Evolutionary conservation across 345 rosid genomes (phyloP).

Genomic region (Euphorbia peplus): DNA sequence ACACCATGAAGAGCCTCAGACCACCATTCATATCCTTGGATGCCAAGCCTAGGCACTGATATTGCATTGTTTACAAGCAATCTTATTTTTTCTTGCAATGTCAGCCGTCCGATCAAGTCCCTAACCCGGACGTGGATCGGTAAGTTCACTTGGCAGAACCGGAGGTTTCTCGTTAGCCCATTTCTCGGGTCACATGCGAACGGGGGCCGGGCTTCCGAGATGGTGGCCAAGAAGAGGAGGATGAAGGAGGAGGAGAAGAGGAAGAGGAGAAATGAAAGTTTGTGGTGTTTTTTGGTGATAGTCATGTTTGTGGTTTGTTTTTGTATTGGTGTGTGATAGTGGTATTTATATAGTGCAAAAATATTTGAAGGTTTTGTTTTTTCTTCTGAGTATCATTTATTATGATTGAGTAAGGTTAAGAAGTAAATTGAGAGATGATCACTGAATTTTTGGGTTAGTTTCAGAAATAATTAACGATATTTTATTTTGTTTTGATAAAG

Average conservation of each 20-base stretch:
- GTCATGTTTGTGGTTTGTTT: constrained; percentile 11
- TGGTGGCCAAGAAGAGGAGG: background rate
- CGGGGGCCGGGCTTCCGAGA: constrained; percentile 13
- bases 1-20: constrained; percentile 40
- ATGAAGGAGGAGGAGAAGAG: background rate
- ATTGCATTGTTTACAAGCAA: constrained; percentile 31
- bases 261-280: background rate
- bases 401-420: too few species aligned
- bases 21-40: constrained; percentile 38
- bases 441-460: too few species aligned
- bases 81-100: constrained; percentile 31
- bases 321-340: background rate
- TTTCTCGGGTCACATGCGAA: constrained; percentile 31
- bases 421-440: too few species aligned
- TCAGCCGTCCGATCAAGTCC: constrained; percentile 29
- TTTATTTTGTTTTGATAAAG: too few species aligned
- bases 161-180: constrained; percentile 15
- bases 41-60: constrained; percentile 31
- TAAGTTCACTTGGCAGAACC: constrained; percentile 18
- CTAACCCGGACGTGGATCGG: constrained; percentile 26
- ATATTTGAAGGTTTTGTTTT: constrained; percentile 13
- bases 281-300: background rate
- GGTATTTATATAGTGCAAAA: constrained; percentile 10
- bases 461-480: too few species aligned
- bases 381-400: too few species aligned